Base-by-base conservation (phyloP, 106 monocot species). In the Phalaenopsis equestris region DNA sequence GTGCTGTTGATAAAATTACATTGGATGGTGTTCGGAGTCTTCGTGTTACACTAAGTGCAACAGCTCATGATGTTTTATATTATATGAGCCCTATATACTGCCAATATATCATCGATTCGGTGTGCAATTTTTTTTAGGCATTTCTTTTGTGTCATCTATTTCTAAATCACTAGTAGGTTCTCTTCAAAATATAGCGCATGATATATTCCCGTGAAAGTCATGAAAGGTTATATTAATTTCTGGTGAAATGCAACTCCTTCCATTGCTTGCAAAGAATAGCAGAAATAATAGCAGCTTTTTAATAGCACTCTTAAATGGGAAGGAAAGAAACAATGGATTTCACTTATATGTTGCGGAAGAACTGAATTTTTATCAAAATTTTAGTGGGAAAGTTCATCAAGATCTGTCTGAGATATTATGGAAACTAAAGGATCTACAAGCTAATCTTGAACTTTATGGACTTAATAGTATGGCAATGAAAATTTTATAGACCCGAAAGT, bases 41-140 rank as follows among this genome's bases (percentile, higher is more conserved):
- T 42, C 92, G 98, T 73, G 86, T 87, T 38, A 89, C 98, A 72
- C 82, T 94, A 70, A 82, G 98, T 86, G 94, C 98, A 16, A 99
- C 98, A 39, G 98, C 87, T 75, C 98, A 99, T 90, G 98, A 99
- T 87, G 94, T 99, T 84, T 79, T 99, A 21, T 95, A 94, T 90
- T 99, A 99, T 78, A 94, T 99, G 98, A 99, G 98, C 47, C 98
- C 98, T 23, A 94, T 92, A 46, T 90, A 94, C 78, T 99, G 94
- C 83, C 98, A 99, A 72, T 85, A 91, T 58, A 99, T 99, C 67
- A 86, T 95, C 79, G 86, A 99, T 75, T 99, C 98, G 89, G 98
- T 99, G 94, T 49, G 7, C 79, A 75, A 17, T 41, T 11, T 65
- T 8, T 43, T 43, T 19, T 39, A 70, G 10, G 5, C 3, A 70